Evolutionary conservation across 2,329 filamentous ascomycete species (phyloP), one percentile per base, ranked within the genome.

Genomic region (Colletotrichum plurivorum): DNA sequence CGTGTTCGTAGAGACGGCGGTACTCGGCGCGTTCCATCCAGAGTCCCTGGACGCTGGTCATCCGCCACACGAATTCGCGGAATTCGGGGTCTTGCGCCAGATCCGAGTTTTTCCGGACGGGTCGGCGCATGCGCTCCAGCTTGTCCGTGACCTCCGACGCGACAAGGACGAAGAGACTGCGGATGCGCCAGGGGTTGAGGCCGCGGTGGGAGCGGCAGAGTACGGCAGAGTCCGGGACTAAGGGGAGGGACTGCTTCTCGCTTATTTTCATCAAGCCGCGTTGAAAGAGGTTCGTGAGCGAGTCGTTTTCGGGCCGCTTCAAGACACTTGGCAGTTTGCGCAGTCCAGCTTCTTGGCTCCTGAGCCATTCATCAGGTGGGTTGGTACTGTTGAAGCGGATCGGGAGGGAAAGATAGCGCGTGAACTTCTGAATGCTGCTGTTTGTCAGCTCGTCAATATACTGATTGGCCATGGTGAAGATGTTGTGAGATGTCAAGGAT

Each of bases 161-260:
- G 7, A 88, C 55, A 6, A 83, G 76, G 18, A 80, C 56, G 73
- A 84, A 84, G n/a, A 87, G 73, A 18, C 78, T 77, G 51, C 81
- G 81, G 16, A 87, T 81, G 12, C 86, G 71, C 46, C 77, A 79
- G 0, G 83, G 77, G 48, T 86, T 78, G 5, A 88, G 78, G 0
- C 43, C 61, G 25, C 77, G 72, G 72, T 88, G 85, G 4, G 73
- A 73, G 6, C 60, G 15, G 71, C 85, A 88, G 4, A 87, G 76
- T 8, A 78, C 73, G 13, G 82, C 81, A 12, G 71, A 72, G 16
- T 77, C 73, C 6, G 76, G 70, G 8, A 76, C 62, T 49, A 73
- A 71, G 1, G 74, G 63, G 2, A 78, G 67, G 41, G 71, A 71
- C 55, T 76, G 67, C 18, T 73, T 66, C 61, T 79, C 76, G n/a